Conservation (phyloP, 2,329 filamentous ascomycete species). For the Didymella lethalis region DNA sequence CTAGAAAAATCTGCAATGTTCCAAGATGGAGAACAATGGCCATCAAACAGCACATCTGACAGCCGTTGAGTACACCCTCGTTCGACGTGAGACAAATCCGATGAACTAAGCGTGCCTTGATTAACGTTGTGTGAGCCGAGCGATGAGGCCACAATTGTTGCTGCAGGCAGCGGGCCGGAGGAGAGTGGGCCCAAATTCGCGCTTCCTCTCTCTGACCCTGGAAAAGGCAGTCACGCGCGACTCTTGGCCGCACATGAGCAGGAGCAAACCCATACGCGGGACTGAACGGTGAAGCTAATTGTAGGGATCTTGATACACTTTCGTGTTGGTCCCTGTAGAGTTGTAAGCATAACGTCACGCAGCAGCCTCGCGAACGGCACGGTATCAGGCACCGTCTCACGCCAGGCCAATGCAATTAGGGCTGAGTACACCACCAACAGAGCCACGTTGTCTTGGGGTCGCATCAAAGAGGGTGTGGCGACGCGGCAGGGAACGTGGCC, state of each 20-base stretch:
- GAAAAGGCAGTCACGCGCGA: constrained; percentile 20
- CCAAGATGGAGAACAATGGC: not conserved
- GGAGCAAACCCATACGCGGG: constrained; percentile 8
- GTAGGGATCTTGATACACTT: constrained; percentile 21
- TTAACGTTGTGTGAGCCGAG: not conserved
- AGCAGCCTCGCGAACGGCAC: constrained; percentile 22
- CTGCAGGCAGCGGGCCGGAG: constrained; percentile 20
- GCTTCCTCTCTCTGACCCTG: constrained; percentile 6
- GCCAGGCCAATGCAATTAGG: constrained; percentile 19
- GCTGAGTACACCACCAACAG: constrained; percentile 19
- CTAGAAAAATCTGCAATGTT: constrained; percentile 5
- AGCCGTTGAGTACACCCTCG: not conserved
- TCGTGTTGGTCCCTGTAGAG: constrained; percentile 16
- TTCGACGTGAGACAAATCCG: not conserved
- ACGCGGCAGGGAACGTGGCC: constrained; percentile 18
- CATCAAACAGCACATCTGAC: not conserved
- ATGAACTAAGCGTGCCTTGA: constrained; percentile 3
- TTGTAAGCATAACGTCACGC: constrained; percentile 20
- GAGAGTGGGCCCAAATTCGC: constrained; percentile 17
- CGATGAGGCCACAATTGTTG: constrained; percentile 19
- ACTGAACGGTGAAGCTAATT: constrained; percentile 15
- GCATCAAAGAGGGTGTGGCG: constrained; percentile 14
- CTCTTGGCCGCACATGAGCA: constrained; percentile 2
- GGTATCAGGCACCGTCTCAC: constrained; percentile 12
- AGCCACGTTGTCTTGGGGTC: constrained; percentile 13